Evolutionary conservation across 345 rosid genomes (phyloP).

Genomic region (Citrus medica): DNA sequence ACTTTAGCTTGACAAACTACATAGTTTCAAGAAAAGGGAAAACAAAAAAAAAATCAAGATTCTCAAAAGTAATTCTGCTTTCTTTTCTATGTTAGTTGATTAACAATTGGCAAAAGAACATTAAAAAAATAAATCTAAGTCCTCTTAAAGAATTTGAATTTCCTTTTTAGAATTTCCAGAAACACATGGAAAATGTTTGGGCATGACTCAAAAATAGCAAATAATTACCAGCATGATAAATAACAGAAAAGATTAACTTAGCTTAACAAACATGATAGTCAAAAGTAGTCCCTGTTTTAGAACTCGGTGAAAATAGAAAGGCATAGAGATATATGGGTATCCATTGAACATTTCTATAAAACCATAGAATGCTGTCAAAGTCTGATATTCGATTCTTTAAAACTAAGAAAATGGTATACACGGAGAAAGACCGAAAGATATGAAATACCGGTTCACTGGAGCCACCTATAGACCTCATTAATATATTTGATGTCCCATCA

Average conservation of each 20-base stretch:
- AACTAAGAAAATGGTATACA: slow-evolving; percentile 11
- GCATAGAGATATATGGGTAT: background rate
- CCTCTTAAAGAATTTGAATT: background rate
- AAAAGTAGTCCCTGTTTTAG: background rate
- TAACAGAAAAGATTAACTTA: background rate
- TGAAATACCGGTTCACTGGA: slow-evolving; percentile 84
- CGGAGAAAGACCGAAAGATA: slow-evolving; percentile 9
- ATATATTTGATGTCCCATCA: slow-evolving; percentile 97
- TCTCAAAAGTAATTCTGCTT: background rate
- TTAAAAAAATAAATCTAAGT: background rate
- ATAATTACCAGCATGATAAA: background rate
- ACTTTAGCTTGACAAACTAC: background rate
- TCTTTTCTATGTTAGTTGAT: background rate
- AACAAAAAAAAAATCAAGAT: background rate
- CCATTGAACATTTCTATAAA: background rate
- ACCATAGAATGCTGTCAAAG: background rate
- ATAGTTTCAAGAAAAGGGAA: too few relatives aligned
- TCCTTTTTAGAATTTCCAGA: background rate
- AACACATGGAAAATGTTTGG: background rate
- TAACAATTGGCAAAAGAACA: background rate
- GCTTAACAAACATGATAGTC: background rate
- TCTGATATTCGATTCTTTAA: background rate
- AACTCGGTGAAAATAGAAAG: background rate
- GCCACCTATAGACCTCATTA: slow-evolving; percentile 90
- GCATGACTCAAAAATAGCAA: background rate